These are phyloP conservation scores for Cajanus cajan DNA, from an alignment of 306 rosid genomes.

Conservation along the genomic window DNA sequence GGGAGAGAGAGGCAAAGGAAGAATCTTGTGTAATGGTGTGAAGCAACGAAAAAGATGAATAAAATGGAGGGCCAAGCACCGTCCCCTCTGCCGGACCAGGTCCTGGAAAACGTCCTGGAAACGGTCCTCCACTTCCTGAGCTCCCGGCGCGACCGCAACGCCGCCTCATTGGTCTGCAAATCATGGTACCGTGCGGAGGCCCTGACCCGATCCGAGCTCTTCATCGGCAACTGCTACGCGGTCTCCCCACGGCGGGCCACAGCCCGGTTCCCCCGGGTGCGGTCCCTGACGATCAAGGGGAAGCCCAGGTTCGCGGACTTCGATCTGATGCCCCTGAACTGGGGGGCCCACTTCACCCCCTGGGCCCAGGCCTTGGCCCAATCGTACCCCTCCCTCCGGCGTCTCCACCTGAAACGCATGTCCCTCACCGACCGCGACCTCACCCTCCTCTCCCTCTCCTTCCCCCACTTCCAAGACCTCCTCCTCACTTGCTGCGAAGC, in stretches of 20 bases:
- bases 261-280: constrained; percentile 52
- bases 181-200: constrained; percentile 90
- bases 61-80: no score
- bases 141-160: constrained; percentile 80
- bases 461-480: constrained; percentile 67
- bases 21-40: no score
- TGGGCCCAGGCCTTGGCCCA: constrained; percentile 59
- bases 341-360: constrained; percentile 83
- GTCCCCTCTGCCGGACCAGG: constrained; percentile 61
- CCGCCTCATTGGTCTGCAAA: constrained; percentile 92
- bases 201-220: constrained; percentile 90
- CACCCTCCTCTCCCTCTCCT: constrained; percentile 45
- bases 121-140: constrained; percentile 86
- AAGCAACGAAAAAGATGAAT: no score
- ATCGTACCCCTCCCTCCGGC: constrained; percentile 84
- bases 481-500: constrained; percentile 76
- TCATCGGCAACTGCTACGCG: constrained; percentile 87
- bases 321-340: constrained; percentile 71
- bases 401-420: constrained; percentile 81
- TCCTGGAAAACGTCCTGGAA: constrained; percentile 85
- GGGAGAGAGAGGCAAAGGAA: no score
- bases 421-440: constrained; percentile 65
- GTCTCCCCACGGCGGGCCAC: constrained; percentile 67
- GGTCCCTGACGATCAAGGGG: constrained; percentile 68
- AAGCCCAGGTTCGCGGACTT: constrained; percentile 90